These are phyloP conservation scores for Cephalotrichum gorgonifer DNA, from an alignment of 2,329 filamentous ascomycete species.

Conservation along the genomic window DNA sequence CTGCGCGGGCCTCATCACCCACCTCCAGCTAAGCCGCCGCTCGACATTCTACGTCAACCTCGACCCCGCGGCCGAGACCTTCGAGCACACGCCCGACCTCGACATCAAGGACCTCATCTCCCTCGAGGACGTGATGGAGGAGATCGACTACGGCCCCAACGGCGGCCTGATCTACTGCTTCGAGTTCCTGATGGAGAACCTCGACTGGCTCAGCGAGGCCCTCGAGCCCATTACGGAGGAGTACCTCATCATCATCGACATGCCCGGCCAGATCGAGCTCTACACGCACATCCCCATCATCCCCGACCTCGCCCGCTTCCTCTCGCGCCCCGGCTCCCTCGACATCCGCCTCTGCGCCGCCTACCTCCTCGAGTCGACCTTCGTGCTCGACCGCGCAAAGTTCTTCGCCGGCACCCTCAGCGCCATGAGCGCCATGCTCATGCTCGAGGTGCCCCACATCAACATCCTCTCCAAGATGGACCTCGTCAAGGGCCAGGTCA, in stretches of 20 bases:
- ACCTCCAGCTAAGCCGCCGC: constrained; percentile 82
- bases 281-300: constrained; percentile 95
- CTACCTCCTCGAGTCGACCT: constrained; percentile 91
- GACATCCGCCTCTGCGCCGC: constrained; percentile 89
- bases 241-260: constrained; percentile 95
- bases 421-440: constrained; percentile 98
- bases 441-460: constrained; percentile 93
- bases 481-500: constrained; percentile 79
- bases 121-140: constrained; percentile 93
- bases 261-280: constrained; percentile 97
- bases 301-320: constrained; percentile 70
- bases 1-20: constrained; percentile 84
- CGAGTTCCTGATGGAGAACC: constrained; percentile 88
- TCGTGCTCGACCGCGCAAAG: constrained; percentile 90
- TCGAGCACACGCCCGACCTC: constrained; percentile 83
- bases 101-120: constrained; percentile 94
- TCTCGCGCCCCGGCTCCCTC: constrained; percentile 68
- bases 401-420: constrained; percentile 94
- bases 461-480: constrained; percentile 99
- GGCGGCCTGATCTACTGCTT: constrained; percentile 94
- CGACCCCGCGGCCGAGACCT: constrained; percentile 88
- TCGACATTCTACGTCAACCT: constrained; percentile 98
- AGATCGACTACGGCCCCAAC: constrained; percentile 82
- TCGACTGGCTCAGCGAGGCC: constrained; percentile 80
- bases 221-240: constrained; percentile 84